These are phyloP conservation scores for Astrephomene gubernaculifera DNA, from an alignment of 139 green algal species.

Conservation along the genomic window DNA sequence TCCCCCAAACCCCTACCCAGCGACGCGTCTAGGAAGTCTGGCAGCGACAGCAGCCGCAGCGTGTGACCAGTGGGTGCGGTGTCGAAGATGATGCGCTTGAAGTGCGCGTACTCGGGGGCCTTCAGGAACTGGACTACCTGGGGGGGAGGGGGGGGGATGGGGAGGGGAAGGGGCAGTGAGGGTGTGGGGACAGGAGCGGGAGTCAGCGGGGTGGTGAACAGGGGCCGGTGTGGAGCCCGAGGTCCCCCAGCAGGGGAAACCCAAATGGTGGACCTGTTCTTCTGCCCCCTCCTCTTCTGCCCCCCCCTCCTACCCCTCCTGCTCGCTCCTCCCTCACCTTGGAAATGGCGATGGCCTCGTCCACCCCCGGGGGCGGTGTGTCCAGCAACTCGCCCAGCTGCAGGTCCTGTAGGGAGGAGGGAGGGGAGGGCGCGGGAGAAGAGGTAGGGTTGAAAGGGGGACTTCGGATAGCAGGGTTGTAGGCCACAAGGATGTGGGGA, in stretches of 20 bases:
- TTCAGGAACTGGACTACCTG: conserved; percentile 91
- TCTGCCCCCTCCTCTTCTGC: too few species aligned
- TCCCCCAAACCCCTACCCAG: conserved; percentile 63
- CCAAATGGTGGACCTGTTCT: too few species aligned
- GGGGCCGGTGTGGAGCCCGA: too few species aligned
- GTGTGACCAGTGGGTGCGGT: conserved; percentile 99
- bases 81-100: conserved; percentile 97
- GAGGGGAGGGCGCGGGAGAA: too few species aligned
- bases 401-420: conserved; percentile 65
- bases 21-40: conserved; percentile 95
- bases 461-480: too few species aligned
- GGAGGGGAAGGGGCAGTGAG: neutral
- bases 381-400: conserved; percentile 96
- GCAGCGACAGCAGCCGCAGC: conserved; percentile 94
- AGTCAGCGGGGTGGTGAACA: neutral
- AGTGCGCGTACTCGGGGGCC: conserved; percentile 84
- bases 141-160: neutral
- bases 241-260: too few species aligned
- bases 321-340: conserved; percentile 72
- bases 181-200: neutral
- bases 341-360: conserved; percentile 94
- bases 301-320: neutral
- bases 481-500: too few species aligned
- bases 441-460: too few species aligned
- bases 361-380: conserved; percentile 94